Evolutionary conservation across 2,329 filamentous ascomycete genomes (phyloP).

Genomic region (Alternaria sp.): DNA sequence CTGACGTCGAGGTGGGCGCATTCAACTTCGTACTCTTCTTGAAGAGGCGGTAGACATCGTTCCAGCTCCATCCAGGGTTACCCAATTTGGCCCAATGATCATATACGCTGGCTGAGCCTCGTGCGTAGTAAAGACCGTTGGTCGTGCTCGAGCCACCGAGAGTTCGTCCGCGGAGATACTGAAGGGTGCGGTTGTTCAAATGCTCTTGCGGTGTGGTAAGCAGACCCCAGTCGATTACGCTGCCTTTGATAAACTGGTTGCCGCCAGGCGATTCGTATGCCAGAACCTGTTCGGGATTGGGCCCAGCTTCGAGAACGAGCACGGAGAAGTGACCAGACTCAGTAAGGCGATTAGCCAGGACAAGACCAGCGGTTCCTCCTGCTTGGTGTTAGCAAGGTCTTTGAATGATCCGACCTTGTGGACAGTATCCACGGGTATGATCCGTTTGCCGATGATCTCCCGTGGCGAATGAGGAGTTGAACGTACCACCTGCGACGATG

Average conservation of each 20-base stretch:
- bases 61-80: constrained; percentile 61
- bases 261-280: constrained; percentile 37
- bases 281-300: constrained; percentile 37
- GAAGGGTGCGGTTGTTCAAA: constrained; percentile 27
- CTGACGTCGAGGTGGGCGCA: constrained; percentile 24
- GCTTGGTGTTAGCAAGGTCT: neutral
- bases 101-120: constrained; percentile 41
- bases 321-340: constrained; percentile 32
- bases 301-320: constrained; percentile 44
- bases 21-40: constrained; percentile 39
- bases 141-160: constrained; percentile 44
- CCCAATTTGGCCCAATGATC: constrained; percentile 65
- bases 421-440: neutral
- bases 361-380: constrained; percentile 35
- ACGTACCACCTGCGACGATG: constrained; percentile 25
- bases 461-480: neutral
- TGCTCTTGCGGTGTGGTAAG: constrained; percentile 31
- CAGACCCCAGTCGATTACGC: constrained; percentile 39
- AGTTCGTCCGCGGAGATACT: constrained; percentile 30
- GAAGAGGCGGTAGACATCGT: constrained; percentile 28
- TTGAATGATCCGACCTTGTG: neutral
- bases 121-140: constrained; percentile 45
- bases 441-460: too few relatives aligned
- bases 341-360: constrained; percentile 32
- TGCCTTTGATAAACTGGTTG: constrained; percentile 36